Evolutionary conservation across 352 stramenopile genomes (phyloP), one percentile per base, ranked within the genome.

Genomic region (Globisporangium canariense): DNA sequence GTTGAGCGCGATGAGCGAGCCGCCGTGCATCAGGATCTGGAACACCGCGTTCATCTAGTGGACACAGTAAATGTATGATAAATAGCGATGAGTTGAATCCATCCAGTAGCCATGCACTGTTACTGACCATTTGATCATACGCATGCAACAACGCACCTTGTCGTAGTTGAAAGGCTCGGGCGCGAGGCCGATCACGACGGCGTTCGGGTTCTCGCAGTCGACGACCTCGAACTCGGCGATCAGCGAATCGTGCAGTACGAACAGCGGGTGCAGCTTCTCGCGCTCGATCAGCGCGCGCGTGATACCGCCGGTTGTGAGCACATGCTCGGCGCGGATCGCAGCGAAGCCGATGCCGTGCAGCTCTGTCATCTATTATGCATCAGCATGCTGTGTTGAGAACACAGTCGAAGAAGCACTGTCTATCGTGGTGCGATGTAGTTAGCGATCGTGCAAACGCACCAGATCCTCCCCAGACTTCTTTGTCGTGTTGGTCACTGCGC

Each of bases 401-500:
- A 10, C 54, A 8, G 40, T 8, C 5, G 4, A n/a, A 46, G 40
- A n/a, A 46, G 13, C 38, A 45, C 10, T 18, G 13, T 5, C 13
- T 46, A 6, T 20, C 13, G 40, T 13, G 1, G 14, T n/a, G 13
- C 9, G 13, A 46, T 18, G 14, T 8, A 46, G 14, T 8, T 14
- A n/a, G 3, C 6, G 13, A 8, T 4, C 43, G 20, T 50, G 18
- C 18, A 25, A 3, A 28, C 60, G 49, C 45, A 86, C 79, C 64
- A 89, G 52, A 38, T 81, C 65, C 7, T 64, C 58, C 20, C 71
- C 63, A 40, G 74, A 89, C 50, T 86, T 87, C 60, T 78, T 89
- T 40, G 79, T 89, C n/a, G 77, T 89, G 58, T 89, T 89, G n/a
- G 74, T 87, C 58, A 89, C 79, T 89, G 43, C 9, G 25, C 13